These are phyloP conservation scores for Annulohypoxylon bovei DNA, from an alignment of 495 filamentous ascomycete genomes.

Conservation along the genomic window DNA sequence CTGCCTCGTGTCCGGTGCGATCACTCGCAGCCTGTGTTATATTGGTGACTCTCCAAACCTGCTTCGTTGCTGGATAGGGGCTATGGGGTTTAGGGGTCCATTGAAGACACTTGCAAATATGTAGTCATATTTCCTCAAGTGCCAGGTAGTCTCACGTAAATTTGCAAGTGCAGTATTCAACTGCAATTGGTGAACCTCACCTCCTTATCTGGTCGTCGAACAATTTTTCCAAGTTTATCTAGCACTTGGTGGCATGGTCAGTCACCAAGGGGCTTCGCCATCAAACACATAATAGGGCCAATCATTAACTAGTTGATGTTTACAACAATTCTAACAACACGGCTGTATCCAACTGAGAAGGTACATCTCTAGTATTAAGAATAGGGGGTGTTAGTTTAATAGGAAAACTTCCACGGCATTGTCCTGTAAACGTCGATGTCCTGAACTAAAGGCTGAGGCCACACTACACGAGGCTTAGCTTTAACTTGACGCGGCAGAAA, in stretches of 20 bases:
- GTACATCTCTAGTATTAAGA: too few species aligned
- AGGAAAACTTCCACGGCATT: background rate
- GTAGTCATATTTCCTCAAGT: background rate
- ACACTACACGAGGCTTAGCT: background rate
- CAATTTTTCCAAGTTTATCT: background rate
- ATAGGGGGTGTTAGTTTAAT: background rate
- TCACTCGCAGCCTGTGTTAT: conserved; percentile 2
- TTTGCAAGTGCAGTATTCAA: background rate
- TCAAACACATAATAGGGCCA: background rate
- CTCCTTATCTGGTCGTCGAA: background rate
- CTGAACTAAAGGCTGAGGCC: background rate
- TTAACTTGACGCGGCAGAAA: background rate
- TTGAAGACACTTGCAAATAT: background rate
- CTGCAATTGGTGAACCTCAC: background rate
- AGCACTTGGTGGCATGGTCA: background rate
- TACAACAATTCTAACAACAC: background rate
- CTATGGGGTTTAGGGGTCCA: background rate
- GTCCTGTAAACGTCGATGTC: background rate
- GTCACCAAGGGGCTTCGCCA: background rate
- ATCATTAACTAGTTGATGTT: background rate
- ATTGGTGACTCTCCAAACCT: background rate
- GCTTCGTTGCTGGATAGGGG: background rate
- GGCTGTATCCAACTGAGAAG: background rate
- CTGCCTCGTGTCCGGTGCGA: conserved; percentile 11
- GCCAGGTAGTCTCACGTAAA: background rate